These are phyloP conservation scores for Coix lacrymajobi DNA, from an alignment of 176 grass and related monocot genomes.

Conservation along the genomic window DNA sequence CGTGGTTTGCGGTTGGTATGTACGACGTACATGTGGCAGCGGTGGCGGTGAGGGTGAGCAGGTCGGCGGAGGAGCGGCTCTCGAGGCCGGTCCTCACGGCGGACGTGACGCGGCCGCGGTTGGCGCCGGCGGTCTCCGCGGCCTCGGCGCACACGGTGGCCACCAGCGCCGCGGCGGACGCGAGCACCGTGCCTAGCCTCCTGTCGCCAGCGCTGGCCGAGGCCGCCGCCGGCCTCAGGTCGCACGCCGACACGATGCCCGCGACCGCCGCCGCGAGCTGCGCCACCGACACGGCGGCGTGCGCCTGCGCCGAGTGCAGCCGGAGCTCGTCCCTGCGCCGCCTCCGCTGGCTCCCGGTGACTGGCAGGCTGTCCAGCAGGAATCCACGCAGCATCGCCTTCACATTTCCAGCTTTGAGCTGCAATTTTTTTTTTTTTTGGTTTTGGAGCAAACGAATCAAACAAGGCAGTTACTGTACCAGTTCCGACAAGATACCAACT, in stretches of 20 bases:
- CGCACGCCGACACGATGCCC: slow-evolving; percentile 46
- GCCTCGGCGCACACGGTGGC: slow-evolving; percentile 93
- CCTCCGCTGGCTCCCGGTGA: slow-evolving; percentile 37
- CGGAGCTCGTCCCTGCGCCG: slow-evolving; percentile 54
- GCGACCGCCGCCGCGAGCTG: slow-evolving; percentile 70
- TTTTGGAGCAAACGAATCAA: background rate
- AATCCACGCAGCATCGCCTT: slow-evolving; percentile 49
- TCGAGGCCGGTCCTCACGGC: slow-evolving; percentile 54
- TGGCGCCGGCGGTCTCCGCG: slow-evolving; percentile 52
- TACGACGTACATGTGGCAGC: slow-evolving; percentile 93
- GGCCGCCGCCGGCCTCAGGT: slow-evolving; percentile 13
- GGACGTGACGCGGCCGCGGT: slow-evolving; percentile 46
- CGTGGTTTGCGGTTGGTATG: background rate
- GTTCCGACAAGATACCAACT: slow-evolving; percentile 23
- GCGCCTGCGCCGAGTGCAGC: slow-evolving; percentile 68
- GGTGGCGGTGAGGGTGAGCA: slow-evolving; percentile 62
- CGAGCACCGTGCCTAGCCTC: slow-evolving; percentile 45
- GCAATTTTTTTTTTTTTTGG: slow-evolving; percentile 9
- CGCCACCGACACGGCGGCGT: slow-evolving; percentile 71
- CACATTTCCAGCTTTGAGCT: slow-evolving; percentile 54
- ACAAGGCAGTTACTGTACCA: slow-evolving; percentile 5
- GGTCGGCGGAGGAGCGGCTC: slow-evolving; percentile 44
- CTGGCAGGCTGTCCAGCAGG: slow-evolving; percentile 46
- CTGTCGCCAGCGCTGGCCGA: background rate
- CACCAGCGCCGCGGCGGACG: slow-evolving; percentile 69